Evolutionary conservation across 169 alveolate species (phyloP), one percentile per base, ranked within the genome.

Genomic region (Miamiensis avidus): DNA sequence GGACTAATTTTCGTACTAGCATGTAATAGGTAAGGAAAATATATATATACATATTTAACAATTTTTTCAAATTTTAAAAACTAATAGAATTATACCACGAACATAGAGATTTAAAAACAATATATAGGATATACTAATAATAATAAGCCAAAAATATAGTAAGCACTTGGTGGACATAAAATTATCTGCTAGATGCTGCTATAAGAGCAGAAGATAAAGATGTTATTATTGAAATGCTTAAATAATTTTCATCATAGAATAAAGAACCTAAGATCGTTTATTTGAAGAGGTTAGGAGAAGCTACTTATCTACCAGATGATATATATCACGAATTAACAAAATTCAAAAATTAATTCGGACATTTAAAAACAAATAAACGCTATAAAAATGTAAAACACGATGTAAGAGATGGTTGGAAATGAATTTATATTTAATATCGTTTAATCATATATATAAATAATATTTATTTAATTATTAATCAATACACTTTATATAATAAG

Each of bases 1-100:
- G 31, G 88, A 89, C 74, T 26, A 76, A 31, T 82, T 82, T 26
- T 89, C 95, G 27, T 93, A 89, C 77, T 78, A 93, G 49, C 31
- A 74, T 29, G 49, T 93, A 29, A 76, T 88, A 20, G 69, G 84
- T 65, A 78, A 77, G 30, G 76, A 65, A 25, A 78, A 76, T 34
- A 27, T 1, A 1, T 27, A 1, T 29, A 31, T 81, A 0, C 33
- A 31, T 0, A 78, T 76, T 25, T 31, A 11, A 1, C 34, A 33
- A 25, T 76, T 29, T 34, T 64, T 11, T 64, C 31, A 26, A 29
- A 76, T 27, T 33, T 81, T 16, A 77, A 85, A 31, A 65, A 76
- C 65, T 77, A 31, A 31, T 76, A 82, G 86, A 78, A 78, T 27
- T 82, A 0, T 88, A 88, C 64, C 31, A 65, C 32, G 16, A 82